Evolutionary conservation across 345 rosid genomes (phyloP).

Genomic region (Gossypium raimondii): DNA sequence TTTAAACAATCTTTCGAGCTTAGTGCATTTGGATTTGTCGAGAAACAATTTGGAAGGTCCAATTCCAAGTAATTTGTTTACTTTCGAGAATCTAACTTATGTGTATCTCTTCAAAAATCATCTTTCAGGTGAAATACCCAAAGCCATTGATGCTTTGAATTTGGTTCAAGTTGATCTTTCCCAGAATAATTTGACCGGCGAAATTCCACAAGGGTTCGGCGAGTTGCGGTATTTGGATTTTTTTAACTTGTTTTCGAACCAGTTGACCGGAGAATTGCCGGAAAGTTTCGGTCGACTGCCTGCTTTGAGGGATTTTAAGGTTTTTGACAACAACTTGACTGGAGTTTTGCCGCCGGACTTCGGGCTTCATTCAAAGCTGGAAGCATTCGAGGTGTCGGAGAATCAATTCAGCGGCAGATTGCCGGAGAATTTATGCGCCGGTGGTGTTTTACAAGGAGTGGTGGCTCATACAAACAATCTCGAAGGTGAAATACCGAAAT

Average conservation of each 20-base stretch:
- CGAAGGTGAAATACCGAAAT: conserved; percentile 58
- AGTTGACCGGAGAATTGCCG: conserved; percentile 63
- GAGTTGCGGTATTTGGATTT: conserved; percentile 40
- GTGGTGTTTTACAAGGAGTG: conserved; percentile 52
- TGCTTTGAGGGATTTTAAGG: conserved; percentile 23
- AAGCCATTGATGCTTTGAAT: conserved; percentile 32
- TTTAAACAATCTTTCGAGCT: conserved; percentile 41
- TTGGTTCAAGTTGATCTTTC: conserved; percentile 53
- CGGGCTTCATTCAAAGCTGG: conserved; percentile 61
- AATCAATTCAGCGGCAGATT: conserved; percentile 61
- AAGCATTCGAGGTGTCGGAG: conserved; percentile 48
- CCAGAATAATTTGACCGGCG: conserved; percentile 53
- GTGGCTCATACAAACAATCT: conserved; percentile 63
- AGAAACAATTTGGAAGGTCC: conserved; percentile 47
- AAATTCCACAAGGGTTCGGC: conserved; percentile 54
- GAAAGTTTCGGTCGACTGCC: conserved; percentile 49
- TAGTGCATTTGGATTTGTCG: conserved; percentile 45
- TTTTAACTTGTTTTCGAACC: conserved; percentile 42
- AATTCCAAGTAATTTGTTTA: conserved; percentile 46
- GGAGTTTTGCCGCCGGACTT: conserved; percentile 66
- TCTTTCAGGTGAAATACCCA: conserved; percentile 57
- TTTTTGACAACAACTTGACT: conserved; percentile 56
- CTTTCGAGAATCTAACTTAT: conserved; percentile 37
- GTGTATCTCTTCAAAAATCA: conserved; percentile 46
- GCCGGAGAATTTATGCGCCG: conserved; percentile 67